Evolutionary conservation across 345 rosid genomes (phyloP), one percentile per base, ranked within the genome.

Genomic region (Euphorbia tirucalli): DNA sequence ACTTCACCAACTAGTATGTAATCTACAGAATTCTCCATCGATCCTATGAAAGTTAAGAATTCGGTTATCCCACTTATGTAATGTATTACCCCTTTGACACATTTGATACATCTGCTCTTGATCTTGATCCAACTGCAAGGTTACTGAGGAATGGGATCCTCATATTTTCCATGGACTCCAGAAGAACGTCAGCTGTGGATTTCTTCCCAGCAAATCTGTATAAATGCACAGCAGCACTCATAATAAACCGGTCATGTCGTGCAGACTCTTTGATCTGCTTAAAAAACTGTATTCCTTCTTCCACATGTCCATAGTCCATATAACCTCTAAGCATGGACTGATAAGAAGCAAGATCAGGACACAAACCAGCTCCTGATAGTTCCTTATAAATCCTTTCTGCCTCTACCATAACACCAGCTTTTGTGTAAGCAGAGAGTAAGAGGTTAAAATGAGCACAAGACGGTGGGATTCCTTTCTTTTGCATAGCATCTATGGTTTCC

Each of bases 251-350:
- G 75, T 90, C 92, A 64, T 76, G 72, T 68, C 78, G 73, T 27
- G 76, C 79, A 65, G 72, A 63, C 63, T 74, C 85, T 65, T 58
- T 78, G 18, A 88, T 80, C 83, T 72, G 81, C 70, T 90, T 85
- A 68, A 81, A 90, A 76, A 83, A 81, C 39, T 75, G 37, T 22
- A 88, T 77, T 15, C 91, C 96, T 74, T 86, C 83, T 77, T 80
- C 83, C 8, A 80, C 85, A 22, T 66, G 65, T 78, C 90, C 90
- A 65, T 70, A 77, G 54, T 82, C 85, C 83, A 87, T 25, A 81
- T 86, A 90, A 54, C 92, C 91, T 79, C 86, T 85, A 13, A 87
- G 78, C 86, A 90, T 85, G 41, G 82, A 78, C 37, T 84, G 83
- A 46, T 55, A 78, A 75, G 90, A 88, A 25, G 83, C 76, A 63